Percentiles rank a stretch among this genome's conserved stretches.
phyloP scores from a whole-genome alignment of 169 alveolate species.

The Cryptosporidium sp. region DNA sequence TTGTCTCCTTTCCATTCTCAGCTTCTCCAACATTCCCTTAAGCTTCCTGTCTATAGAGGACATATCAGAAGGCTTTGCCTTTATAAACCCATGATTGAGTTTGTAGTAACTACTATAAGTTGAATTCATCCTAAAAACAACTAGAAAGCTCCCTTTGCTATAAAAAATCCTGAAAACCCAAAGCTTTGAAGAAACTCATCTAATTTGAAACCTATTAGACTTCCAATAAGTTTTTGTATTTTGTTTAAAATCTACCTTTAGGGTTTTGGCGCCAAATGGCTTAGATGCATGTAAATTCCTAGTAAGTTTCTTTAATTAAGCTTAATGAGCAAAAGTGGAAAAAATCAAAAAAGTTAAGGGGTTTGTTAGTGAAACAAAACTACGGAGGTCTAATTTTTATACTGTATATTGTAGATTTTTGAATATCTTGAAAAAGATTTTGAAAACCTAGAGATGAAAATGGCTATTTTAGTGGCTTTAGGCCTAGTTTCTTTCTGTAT shows the following conservation, averaged over 20 bases:
- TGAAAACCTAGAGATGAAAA: neutral
- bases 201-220: neutral
- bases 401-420: too few species aligned
- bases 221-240: too few species aligned
- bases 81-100: conserved; percentile 26
- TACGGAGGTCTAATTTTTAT: neutral
- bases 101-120: conserved; percentile 22
- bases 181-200: neutral
- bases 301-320: too few species aligned
- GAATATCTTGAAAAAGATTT: neutral
- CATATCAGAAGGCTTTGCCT: neutral
- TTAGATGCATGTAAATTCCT: neutral
- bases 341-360: neutral
- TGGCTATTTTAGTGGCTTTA: conserved; percentile 83
- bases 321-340: too few species aligned
- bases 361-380: neutral
- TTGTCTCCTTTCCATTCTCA: conserved; percentile 38
- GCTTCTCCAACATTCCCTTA: conserved; percentile 38
- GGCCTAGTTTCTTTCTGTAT: conserved; percentile 81
- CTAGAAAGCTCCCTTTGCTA: neutral
- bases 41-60: conserved; percentile 38
- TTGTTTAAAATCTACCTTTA: neutral
- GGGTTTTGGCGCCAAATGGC: neutral
- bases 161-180: neutral
- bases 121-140: neutral